Conservation (phyloP, 2,329 filamentous ascomycete species). For the Catunica adiposa region DNA sequence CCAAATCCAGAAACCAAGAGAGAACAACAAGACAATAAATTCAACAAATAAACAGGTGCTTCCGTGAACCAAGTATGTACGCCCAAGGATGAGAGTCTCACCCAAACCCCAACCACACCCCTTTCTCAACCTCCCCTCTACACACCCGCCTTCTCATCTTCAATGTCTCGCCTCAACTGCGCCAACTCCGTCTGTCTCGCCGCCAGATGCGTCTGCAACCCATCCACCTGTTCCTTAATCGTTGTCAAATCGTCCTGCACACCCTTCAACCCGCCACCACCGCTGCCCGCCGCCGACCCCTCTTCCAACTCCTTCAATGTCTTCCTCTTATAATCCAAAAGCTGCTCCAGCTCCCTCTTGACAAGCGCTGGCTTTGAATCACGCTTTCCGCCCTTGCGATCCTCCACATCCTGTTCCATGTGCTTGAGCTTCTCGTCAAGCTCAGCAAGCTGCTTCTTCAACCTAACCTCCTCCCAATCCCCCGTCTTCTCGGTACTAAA, state of each 20-base stretch:
- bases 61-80: background rate
- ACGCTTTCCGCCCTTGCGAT: conserved; percentile 45
- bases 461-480: conserved; percentile 92
- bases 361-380: conserved; percentile 77
- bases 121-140: conserved; percentile 15
- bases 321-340: conserved; percentile 86
- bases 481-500: conserved; percentile 74
- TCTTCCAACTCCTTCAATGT: conserved; percentile 60
- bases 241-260: conserved; percentile 74
- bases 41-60: background rate
- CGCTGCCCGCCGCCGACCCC: conserved; percentile 50
- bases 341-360: conserved; percentile 82
- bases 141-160: conserved; percentile 58
- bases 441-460: conserved; percentile 83
- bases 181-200: conserved; percentile 60
- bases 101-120: background rate
- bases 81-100: background rate
- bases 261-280: conserved; percentile 50
- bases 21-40: conserved; percentile 9
- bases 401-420: conserved; percentile 58
- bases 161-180: conserved; percentile 65
- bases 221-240: conserved; percentile 88
- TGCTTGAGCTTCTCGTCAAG: conserved; percentile 75
- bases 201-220: conserved; percentile 66
- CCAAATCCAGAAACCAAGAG: background rate